Evolutionary conservation across 257 asterid genomes (phyloP).

Genomic region (Nicotiana obtusifolia): DNA sequence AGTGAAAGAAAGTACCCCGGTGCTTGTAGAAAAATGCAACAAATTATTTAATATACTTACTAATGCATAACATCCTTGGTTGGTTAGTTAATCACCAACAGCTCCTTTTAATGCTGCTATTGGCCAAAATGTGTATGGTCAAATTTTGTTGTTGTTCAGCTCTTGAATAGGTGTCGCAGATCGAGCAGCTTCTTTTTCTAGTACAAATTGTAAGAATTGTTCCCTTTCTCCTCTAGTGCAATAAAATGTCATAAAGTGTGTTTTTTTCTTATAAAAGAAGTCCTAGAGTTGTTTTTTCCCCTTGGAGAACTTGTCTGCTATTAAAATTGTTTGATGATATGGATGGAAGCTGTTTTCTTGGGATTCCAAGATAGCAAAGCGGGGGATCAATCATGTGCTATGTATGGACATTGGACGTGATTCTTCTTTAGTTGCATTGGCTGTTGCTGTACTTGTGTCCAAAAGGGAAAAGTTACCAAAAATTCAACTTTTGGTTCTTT

Average conservation of each 20-base stretch:
- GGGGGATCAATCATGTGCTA: not conserved
- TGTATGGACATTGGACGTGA: not conserved
- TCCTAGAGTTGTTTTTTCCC: not conserved
- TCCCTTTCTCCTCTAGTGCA: not conserved
- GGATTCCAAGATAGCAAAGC: not conserved
- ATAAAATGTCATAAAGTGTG: not conserved
- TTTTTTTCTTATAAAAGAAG: not conserved
- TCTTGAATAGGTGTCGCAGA: not conserved
- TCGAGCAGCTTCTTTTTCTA: not conserved
- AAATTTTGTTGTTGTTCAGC: not conserved
- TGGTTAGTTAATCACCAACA: not conserved
- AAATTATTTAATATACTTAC: not conserved
- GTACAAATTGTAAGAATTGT: not conserved
- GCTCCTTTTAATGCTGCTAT: not conserved
- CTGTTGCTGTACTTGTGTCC: not conserved
- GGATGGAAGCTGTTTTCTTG: not conserved
- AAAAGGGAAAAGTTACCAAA: not conserved
- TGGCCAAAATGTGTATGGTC: not conserved
- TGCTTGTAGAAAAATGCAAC: not conserved
- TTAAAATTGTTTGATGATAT: not conserved
- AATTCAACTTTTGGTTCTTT: conserved; percentile 10
- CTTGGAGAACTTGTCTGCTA: not conserved
- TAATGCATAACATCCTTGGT: not conserved
- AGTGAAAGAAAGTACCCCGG: not conserved
- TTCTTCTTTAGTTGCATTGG: not conserved